Evolutionary conservation across 2,329 filamentous ascomycete species (phyloP).

Genomic region (Alternaria triticina): DNA sequence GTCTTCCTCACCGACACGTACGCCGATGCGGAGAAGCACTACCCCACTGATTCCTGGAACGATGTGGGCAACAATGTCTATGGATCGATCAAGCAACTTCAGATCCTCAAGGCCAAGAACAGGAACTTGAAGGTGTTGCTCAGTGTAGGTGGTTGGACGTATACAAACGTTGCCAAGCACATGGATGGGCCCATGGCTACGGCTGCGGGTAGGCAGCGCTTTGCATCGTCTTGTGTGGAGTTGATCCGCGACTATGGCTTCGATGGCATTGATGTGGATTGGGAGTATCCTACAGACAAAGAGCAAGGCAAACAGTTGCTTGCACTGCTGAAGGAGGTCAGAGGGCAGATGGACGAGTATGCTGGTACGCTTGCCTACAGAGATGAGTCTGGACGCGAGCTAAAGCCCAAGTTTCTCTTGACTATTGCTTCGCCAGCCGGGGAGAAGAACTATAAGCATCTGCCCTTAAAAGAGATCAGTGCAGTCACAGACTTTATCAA

Average conservation of each 20-base stretch:
- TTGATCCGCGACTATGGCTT: slow-evolving; percentile 83
- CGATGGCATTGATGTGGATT: slow-evolving; percentile 57
- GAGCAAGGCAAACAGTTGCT: slow-evolving; percentile 51
- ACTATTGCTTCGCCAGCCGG: slow-evolving; percentile 55
- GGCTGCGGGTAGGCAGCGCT: slow-evolving; percentile 65
- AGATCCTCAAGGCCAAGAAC: slow-evolving; percentile 75
- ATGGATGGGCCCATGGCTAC: slow-evolving; percentile 74
- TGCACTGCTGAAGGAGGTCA: slow-evolving; percentile 47
- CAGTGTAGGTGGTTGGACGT: slow-evolving; percentile 83
- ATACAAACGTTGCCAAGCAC: slow-evolving; percentile 66
- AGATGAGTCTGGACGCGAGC: slow-evolving; percentile 14
- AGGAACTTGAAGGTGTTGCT: slow-evolving; percentile 80
- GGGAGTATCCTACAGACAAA: slow-evolving; percentile 54
- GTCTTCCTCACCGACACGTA: slow-evolving; percentile 50
- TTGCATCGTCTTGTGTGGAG: slow-evolving; percentile 74
- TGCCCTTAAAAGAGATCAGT: slow-evolving; percentile 52
- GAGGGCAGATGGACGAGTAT: slow-evolving; percentile 51
- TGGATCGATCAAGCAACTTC: slow-evolving; percentile 79
- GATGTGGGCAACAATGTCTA: slow-evolving; percentile 74
- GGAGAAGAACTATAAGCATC: slow-evolving; percentile 50
- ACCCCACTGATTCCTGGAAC: slow-evolving; percentile 65
- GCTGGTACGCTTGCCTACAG: slow-evolving; percentile 38
- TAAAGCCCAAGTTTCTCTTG: slow-evolving; percentile 51
- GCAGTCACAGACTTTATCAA: slow-evolving; percentile 57
- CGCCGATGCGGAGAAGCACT: slow-evolving; percentile 63